Conservation (phyloP, 116 monocot species). For the Thalassia testudinum region DNA sequence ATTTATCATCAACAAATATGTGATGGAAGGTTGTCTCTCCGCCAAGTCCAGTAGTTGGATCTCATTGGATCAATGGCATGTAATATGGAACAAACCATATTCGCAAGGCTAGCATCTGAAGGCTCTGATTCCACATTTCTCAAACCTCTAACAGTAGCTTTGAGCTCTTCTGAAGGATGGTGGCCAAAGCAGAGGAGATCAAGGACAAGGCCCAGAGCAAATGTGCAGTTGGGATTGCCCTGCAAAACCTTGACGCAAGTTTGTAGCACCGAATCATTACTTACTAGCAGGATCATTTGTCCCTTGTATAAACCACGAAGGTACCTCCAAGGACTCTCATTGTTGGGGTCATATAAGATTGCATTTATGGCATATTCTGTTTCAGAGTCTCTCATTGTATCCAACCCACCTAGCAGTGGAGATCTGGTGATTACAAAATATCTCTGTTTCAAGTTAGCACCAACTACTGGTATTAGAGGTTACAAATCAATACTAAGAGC, state of each 20-base stretch:
- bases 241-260: conserved; percentile 42
- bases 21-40: conserved; percentile 28
- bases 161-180: conserved; percentile 32
- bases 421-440: conserved; percentile 77
- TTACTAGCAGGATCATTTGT: conserved; percentile 21
- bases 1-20: conserved; percentile 7
- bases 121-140: conserved; percentile 6
- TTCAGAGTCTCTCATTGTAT: conserved; percentile 60
- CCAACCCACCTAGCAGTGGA: conserved; percentile 50
- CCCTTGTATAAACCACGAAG: conserved; percentile 60
- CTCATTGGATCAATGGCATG: conserved; percentile 47
- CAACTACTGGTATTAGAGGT: too few species aligned
- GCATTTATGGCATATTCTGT: conserved; percentile 31
- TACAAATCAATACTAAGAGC: too few species aligned
- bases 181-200: conserved; percentile 53
- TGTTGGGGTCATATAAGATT: conserved; percentile 50
- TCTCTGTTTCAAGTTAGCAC: conserved; percentile 21
- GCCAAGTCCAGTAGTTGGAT: conserved; percentile 66
- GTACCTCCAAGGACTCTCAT: conserved; percentile 90
- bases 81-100: conserved; percentile 40
- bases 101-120: conserved; percentile 11
- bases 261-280: conserved; percentile 21
- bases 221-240: conserved; percentile 2
- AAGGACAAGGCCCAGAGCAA: conserved; percentile 51
- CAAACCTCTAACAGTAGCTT: conserved; percentile 15